Evolutionary conservation across 2,329 filamentous ascomycete genomes (phyloP).

Genomic region (Neofusicoccum cordaticola): DNA sequence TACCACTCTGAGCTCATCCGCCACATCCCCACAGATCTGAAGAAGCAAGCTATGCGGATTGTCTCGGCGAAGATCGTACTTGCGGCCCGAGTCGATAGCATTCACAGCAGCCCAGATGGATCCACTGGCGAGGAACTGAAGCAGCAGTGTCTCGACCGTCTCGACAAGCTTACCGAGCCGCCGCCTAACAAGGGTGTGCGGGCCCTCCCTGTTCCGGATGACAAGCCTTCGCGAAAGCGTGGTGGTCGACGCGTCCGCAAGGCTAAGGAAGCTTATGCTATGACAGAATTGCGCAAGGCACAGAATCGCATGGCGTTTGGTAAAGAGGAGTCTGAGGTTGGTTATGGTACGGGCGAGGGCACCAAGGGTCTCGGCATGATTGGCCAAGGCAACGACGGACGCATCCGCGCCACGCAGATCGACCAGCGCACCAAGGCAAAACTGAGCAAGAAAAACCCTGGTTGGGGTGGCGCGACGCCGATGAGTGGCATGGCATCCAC

Average conservation of each 20-base stretch:
- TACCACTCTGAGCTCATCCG: conserved; percentile 89
- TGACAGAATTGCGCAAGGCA: conserved; percentile 93
- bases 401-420: conserved; percentile 82
- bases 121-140: conserved; percentile 79
- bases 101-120: conserved; percentile 77
- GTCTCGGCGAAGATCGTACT: conserved; percentile 90
- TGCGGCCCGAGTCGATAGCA: conserved; percentile 86
- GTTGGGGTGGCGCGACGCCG: conserved; percentile 69
- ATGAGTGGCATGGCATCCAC: conserved; percentile 59
- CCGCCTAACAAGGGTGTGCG: conserved; percentile 83
- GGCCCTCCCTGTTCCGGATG: conserved; percentile 87
- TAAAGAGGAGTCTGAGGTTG: conserved; percentile 90
- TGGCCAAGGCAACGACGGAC: conserved; percentile 81
- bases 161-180: conserved; percentile 91
- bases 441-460: conserved; percentile 90
- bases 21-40: conserved; percentile 78
- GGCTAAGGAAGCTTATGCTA: conserved; percentile 93
- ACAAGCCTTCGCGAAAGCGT: conserved; percentile 90
- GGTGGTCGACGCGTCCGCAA: conserved; percentile 87
- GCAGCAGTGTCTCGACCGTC: conserved; percentile 75
- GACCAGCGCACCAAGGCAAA: conserved; percentile 92
- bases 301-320: conserved; percentile 96
- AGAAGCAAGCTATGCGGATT: conserved; percentile 91
- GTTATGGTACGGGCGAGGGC: conserved; percentile 80
- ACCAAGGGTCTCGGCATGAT: conserved; percentile 95